Evolutionary conservation across 345 rosid species (phyloP).

Genomic region (Trapa incisa): DNA sequence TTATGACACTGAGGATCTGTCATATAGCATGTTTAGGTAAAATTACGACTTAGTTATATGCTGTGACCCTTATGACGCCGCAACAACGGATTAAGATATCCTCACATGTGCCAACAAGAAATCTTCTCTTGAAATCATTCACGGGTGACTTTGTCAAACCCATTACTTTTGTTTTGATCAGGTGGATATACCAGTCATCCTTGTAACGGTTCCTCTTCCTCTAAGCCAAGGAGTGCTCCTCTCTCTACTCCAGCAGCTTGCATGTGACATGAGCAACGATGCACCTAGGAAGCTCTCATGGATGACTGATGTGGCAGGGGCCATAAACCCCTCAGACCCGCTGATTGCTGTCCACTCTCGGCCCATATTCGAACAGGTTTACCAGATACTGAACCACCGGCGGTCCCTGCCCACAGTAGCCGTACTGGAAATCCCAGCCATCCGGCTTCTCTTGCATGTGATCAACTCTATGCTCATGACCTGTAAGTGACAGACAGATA

Average conservation of each 20-base stretch:
- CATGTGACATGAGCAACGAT: constrained; percentile 62
- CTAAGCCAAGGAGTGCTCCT: constrained; percentile 85
- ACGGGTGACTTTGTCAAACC: not conserved
- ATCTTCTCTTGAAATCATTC: not conserved
- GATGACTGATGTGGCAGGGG: constrained; percentile 71
- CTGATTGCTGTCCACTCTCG: constrained; percentile 42
- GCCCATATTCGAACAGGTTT: constrained; percentile 72
- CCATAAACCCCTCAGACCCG: constrained; percentile 65
- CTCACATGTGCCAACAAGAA: not conserved
- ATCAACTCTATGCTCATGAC: constrained; percentile 50
- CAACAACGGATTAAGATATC: not conserved
- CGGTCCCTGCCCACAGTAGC: constrained; percentile 30
- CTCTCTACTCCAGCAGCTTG: constrained; percentile 72
- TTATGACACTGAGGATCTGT: not conserved
- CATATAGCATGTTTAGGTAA: not conserved
- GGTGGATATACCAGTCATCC: constrained; percentile 56
- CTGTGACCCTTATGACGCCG: not conserved
- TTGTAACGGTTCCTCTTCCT: constrained; percentile 45
- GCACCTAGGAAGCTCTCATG: constrained; percentile 49
- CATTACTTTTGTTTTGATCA: constrained; percentile 8
- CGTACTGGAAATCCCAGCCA: constrained; percentile 31
- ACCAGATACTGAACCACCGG: constrained; percentile 43
- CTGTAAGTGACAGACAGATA: constrained; percentile 31
- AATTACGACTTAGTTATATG: not conserved
- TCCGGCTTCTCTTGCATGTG: constrained; percentile 62